Conservation (phyloP, 306 rosid genomes). For the Abrus pulchellus region DNA sequence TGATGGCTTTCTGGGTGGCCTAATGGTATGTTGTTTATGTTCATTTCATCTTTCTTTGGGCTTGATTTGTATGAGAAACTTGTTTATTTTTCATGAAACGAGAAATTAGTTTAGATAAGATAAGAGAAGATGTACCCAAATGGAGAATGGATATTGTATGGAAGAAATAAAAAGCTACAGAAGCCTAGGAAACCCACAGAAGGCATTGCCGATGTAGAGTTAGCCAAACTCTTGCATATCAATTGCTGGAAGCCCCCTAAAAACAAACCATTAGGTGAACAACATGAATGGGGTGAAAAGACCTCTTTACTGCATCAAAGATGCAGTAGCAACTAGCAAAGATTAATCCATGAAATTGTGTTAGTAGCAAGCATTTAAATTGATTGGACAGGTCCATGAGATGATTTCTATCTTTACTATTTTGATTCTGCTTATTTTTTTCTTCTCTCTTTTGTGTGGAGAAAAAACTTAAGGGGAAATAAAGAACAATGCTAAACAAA, state of each 20-base stretch:
- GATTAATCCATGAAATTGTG: not conserved
- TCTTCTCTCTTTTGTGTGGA: no score
- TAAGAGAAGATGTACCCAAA: slow-evolving; percentile 4
- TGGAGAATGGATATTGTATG: slow-evolving; percentile 5
- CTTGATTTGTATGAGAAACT: slow-evolving; percentile 21
- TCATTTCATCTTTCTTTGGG: slow-evolving; percentile 41
- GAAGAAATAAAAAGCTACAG: not conserved
- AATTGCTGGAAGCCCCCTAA: not conserved
- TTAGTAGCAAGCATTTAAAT: not conserved
- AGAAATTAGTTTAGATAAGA: slow-evolving; percentile 26
- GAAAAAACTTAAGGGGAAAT: no score
- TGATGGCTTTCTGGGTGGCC: slow-evolving; percentile 83
- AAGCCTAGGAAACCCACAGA: slow-evolving; percentile 6
- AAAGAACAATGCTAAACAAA: no score
- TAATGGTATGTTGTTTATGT: slow-evolving; percentile 65
- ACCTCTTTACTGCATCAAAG: not conserved
- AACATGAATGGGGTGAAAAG: not conserved
- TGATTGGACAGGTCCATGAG: no score
- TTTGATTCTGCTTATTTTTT: no score
- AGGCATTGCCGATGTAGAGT: slow-evolving; percentile 2
- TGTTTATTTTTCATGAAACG: slow-evolving; percentile 21
- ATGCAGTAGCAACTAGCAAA: not conserved
- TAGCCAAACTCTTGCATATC: slow-evolving; percentile 5
- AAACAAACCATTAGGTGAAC: slow-evolving; percentile 8
- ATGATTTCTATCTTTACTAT: no score